Base-by-base conservation (phyloP, 2,329 filamentous ascomycete genomes). In the Colletotrichum euphorbiae region DNA sequence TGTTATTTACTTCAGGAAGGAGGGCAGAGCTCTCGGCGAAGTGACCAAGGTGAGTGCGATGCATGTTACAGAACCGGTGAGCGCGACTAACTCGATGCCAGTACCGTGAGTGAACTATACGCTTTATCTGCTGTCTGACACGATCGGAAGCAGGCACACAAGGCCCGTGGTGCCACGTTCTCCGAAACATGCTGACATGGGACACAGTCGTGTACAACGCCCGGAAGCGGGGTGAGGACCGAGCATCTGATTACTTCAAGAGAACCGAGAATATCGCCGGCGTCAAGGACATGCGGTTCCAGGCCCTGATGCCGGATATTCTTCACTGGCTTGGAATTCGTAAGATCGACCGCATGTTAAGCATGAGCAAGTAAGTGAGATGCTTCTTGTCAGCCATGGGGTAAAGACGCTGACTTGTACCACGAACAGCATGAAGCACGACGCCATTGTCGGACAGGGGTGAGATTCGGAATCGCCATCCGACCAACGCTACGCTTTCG, bases 1-100 rank as follows among this genome's bases (percentile, higher is more conserved):
- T 21, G 96, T 98, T 61, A 98, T 98, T 77, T 99, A 99, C 79
- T 99, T 98, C 88, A 90, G 96, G 73, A 99, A 99, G 79, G 96
- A 99, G 83, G 96, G 96, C 36, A 89, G 96, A 73, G 96, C 95
- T 42, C 84, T 98, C 6, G 96, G 96, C 60, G 96, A 99, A 79
- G 96, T 99, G 33, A 97, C 94, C 61, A 98, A 98, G 77, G 94
- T 97, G 75, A 87, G 85, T 73, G 78, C 40, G 6, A 4, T 17
- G n/a, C n/a, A 50, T 38, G 45, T 56, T 36, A 56, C 24, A 1
- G 36, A n/a, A 9, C 42, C n/a, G 45, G 17, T 13, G 52, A 19
- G 33, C 56, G 48, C 50, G 58, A 73, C 80, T 83, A 74, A 82
- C 24, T 9, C 15, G 42, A 38, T 11, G 21, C 69, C 58, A 85